phyloP scores from a whole-genome alignment of 192 early-diverging fungal species.

The Coemansia furcata region DNA sequence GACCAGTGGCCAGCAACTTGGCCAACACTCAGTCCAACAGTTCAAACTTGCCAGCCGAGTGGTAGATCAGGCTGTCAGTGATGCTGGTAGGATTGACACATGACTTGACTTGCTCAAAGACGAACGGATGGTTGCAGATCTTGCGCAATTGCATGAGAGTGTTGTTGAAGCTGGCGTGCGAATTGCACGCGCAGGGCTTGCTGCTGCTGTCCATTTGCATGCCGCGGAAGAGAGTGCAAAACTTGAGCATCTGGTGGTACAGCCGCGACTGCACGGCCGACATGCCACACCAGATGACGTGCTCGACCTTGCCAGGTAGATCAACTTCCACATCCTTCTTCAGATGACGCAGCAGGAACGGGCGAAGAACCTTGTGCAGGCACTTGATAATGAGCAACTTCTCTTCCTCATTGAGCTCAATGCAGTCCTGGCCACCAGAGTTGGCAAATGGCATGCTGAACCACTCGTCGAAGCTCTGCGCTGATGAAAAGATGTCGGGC shows the following conservation, averaged over 20 bases:
- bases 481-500: slow-evolving; percentile 94
- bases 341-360: slow-evolving; percentile 92
- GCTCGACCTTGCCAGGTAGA: slow-evolving; percentile 95
- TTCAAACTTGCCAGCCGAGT: slow-evolving; percentile 94
- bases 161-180: slow-evolving; percentile 73
- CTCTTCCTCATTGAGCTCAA: slow-evolving; percentile 98
- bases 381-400: slow-evolving; percentile 92
- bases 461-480: slow-evolving; percentile 98
- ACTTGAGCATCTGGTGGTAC: slow-evolving; percentile 83
- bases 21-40: slow-evolving; percentile 91
- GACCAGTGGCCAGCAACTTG: slow-evolving; percentile 80
- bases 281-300: slow-evolving; percentile 88
- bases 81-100: slow-evolving; percentile 68
- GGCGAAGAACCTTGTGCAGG: slow-evolving; percentile 95
- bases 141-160: slow-evolving; percentile 98
- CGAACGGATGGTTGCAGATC: slow-evolving; percentile 98
- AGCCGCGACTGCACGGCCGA: slow-evolving; percentile 81
- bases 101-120: slow-evolving; percentile 90
- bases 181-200: slow-evolving; percentile 50
- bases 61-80: slow-evolving; percentile 77
- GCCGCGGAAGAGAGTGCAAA: slow-evolving; percentile 69
- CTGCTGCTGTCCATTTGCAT: slow-evolving; percentile 21
- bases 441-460: slow-evolving; percentile 94
- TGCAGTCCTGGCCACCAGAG: slow-evolving; percentile 77
- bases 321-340: slow-evolving; percentile 99